Conservation (phyloP, 1,139 yeast genomes). For the Yamadazyma pseudoaaseri region DNA sequence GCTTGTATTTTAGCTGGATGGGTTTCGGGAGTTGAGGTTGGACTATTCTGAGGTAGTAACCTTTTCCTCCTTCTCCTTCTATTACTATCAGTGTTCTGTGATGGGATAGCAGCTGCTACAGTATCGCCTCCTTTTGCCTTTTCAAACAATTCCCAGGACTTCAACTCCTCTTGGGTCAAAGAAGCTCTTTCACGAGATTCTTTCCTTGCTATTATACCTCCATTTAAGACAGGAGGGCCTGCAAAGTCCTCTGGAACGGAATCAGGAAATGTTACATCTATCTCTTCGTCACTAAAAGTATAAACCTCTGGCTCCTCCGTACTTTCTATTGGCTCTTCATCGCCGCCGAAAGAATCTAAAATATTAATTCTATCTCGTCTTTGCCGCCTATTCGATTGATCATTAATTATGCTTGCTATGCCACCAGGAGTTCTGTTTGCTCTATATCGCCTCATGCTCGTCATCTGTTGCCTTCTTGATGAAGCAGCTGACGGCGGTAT, state of each 20-base stretch:
- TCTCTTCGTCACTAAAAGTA: slow-evolving; percentile 5
- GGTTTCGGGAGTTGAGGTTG: not conserved
- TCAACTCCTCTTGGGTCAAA: slow-evolving; percentile 35
- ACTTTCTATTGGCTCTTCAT: slow-evolving; percentile 9
- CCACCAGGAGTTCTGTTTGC: not conserved
- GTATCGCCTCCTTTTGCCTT: slow-evolving; percentile 21
- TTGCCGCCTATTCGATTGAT: not conserved
- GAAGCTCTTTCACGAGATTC: slow-evolving; percentile 31
- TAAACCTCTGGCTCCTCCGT: slow-evolving; percentile 2
- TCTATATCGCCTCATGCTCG: not conserved
- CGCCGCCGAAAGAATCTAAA: not conserved
- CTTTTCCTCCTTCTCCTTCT: slow-evolving; percentile 27
- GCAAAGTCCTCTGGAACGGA: not conserved
- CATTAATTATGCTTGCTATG: not conserved
- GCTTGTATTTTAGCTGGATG: not conserved
- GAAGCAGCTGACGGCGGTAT: not conserved
- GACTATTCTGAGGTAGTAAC: slow-evolving; percentile 11
- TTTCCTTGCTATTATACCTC: slow-evolving; percentile 39
- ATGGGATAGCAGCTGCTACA: slow-evolving; percentile 7
- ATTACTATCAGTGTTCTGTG: slow-evolving; percentile 1
- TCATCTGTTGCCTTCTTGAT: not conserved
- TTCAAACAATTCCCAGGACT: slow-evolving; percentile 43
- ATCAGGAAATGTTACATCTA: slow-evolving; percentile 1
- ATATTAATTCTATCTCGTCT: not conserved
- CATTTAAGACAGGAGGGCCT: slow-evolving; percentile 26